Evolutionary conservation across 129 eudicot species (phyloP), one percentile per base, ranked within the genome.

Genomic region (Rutidosis leptorrhynchoides): DNA sequence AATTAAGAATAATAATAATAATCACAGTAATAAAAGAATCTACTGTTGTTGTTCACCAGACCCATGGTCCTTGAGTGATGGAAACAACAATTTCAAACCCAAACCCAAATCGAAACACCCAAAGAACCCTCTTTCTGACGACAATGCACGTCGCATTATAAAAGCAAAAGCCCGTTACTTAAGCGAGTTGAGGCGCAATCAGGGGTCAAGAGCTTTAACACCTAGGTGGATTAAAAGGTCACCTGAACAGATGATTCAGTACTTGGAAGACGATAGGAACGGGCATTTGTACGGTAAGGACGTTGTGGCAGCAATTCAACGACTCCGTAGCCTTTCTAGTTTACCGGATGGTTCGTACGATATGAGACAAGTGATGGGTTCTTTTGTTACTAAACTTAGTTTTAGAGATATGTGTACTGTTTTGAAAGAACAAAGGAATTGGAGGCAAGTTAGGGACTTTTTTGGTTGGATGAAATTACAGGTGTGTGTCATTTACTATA

Each of bases 381-480:
- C 95, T 32, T 89, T 93, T 73, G 99, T 93, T 61, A 74, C 91
- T 7, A 86, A 77, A 63, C 89, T 93, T 49, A 85, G 78, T 65
- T 93, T 88, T 40, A 78, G 87, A 70, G 98, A 93, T 71, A 88
- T 88, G 98, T 85, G 92, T 72, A 83, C 82, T 43, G 98, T 93
- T 42, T 79, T 93, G 70, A 88, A 86, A 83, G 98, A 93, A 75
- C 96, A 81, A 64, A 91, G 59, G 71, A 77, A 73, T 58, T 91
- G 98, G 98, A 76, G 94, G 22, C 94, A 77, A 77, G 90, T 84
- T 21, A 79, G 96, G 53, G 98, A 91, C 70, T 91, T 91, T 53
- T 86, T 91, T 64, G 76, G 70, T 21, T 93, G 98, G 98, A 93
- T 88, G 98, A 93, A 93, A 65, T 83, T 93, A 81, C 98, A 93